Evolutionary conservation across 495 filamentous ascomycete species (phyloP), one percentile per base, ranked within the genome.

Genomic region (Lepidopterella palustris): DNA sequence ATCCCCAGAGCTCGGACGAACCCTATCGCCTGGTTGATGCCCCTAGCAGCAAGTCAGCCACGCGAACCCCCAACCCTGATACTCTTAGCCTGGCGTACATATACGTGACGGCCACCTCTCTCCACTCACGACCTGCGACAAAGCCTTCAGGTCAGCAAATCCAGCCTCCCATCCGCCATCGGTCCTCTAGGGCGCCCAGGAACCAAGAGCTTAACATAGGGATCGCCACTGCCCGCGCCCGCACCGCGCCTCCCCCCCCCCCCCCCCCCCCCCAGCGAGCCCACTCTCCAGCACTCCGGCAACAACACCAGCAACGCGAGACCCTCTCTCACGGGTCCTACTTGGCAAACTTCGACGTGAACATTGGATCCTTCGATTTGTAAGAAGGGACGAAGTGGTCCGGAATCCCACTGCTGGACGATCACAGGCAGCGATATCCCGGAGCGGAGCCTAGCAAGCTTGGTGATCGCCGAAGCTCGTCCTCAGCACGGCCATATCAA

Each of bases 121-220:
- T 66, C 63, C 63, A 67, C 64, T 62, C 60, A 60, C 60, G 60
- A 57, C 54, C 60, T 58, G 61, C 61, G 42, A 68, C 56, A 61
- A 68, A 63, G 60, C 64, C 59, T 62, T 32, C 57, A 57, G 54
- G 64, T 48, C 64, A 55, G 59, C 47, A 57, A 29, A 40, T 60
- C 56, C 56, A 63, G 57, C 55, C 65, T 55, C 52, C 35, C 40
- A 15, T 55, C 56, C 61, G 61, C 61, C 65, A 59, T 64, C 55
- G 31, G 31, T 58, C 31, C 48, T 53, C 53, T 64, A 60, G 62
- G 62, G 61, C 57, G 58, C 58, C 63, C 65, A 64, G 65, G 65
- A 56, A 64, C 52, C 61, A 57, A n/a, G 65, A 68, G 65, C 65
- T 68, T 64, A 64, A 68, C 65, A 64, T 58, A 61, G n/a, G 65